phyloP scores from a whole-genome alignment of 192 early-diverging fungal genomes.

The Coemansia sp. region DNA sequence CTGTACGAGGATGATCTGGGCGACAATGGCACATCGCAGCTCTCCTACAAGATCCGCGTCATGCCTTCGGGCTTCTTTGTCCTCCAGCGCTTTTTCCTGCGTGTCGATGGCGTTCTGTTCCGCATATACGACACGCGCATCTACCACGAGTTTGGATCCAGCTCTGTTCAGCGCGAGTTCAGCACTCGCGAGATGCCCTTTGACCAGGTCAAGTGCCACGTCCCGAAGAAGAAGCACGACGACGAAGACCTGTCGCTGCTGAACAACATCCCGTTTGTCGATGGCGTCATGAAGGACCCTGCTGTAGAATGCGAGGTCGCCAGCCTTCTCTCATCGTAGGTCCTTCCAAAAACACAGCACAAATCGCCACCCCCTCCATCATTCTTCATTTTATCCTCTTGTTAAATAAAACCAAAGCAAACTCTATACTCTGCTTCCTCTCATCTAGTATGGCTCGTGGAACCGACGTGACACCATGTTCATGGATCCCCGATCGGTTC shows the following conservation, averaged over 20 bases:
- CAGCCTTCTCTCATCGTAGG: background rate
- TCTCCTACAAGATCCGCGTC: constrained; percentile 83
- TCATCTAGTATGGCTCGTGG: constrained; percentile 44
- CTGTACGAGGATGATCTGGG: constrained; percentile 96
- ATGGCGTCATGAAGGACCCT: constrained; percentile 36
- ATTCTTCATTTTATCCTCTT: background rate
- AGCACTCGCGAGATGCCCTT: constrained; percentile 67
- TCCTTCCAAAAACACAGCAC: background rate
- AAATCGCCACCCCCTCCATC: too few relatives aligned
- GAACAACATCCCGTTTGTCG: constrained; percentile 52
- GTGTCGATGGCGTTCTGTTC: constrained; percentile 93
- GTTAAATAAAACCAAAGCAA: too few relatives aligned
- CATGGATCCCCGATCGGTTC: constrained; percentile 26
- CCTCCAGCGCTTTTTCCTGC: constrained; percentile 82
- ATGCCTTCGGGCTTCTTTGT: constrained; percentile 93
- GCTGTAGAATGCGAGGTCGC: constrained; percentile 34
- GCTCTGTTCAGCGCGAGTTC: constrained; percentile 68
- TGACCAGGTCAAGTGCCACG: constrained; percentile 42
- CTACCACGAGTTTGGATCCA: constrained; percentile 82
- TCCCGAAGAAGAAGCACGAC: constrained; percentile 44
- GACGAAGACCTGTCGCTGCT: constrained; percentile 52
- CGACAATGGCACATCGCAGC: constrained; percentile 87
- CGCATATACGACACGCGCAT: constrained; percentile 86
- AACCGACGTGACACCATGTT: constrained; percentile 33
- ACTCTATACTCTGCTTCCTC: too few relatives aligned